A percentile compares a stretch with the other conserved stretches of the same genome.
Conservation (phyloP, 2,329 filamentous ascomycete species). For the Nothophoma quercina region DNA sequence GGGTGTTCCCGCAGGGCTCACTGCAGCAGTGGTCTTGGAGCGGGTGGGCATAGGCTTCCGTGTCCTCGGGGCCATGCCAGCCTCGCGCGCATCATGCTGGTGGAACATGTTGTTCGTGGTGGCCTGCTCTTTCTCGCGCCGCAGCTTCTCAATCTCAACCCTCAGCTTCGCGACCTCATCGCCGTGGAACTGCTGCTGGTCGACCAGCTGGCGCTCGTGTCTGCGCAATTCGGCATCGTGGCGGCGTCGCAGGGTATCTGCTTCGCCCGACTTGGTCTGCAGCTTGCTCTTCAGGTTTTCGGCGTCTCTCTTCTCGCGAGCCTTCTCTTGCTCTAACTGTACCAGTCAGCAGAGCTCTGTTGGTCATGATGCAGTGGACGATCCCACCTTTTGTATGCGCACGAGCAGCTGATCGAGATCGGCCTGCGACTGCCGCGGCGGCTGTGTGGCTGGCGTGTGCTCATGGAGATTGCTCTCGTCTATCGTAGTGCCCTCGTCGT, state of each 20-base stretch:
- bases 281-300: conserved; percentile 46
- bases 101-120: conserved; percentile 76
- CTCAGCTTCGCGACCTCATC: conserved; percentile 71
- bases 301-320: conserved; percentile 31
- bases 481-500: conserved; percentile 8
- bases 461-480: conserved; percentile 8
- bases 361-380: not conserved
- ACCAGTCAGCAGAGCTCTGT: conserved; percentile 27
- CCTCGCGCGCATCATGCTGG: conserved; percentile 73
- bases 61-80: conserved; percentile 53
- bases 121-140: conserved; percentile 69
- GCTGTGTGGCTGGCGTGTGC: not conserved
- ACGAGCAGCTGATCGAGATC: conserved; percentile 47
- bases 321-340: conserved; percentile 55
- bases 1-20: conserved; percentile 62
- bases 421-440: conserved; percentile 33
- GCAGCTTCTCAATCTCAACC: conserved; percentile 69
- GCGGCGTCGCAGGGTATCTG: conserved; percentile 76
- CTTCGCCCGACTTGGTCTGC: conserved; percentile 71
- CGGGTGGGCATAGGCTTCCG: conserved; percentile 41
- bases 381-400: conserved; percentile 52
- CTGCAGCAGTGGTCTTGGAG: conserved; percentile 25
- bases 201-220: conserved; percentile 68
- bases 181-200: conserved; percentile 68
- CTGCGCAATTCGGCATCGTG: conserved; percentile 68